Base-by-base conservation (phyloP, 2,329 filamentous ascomycete genomes). In the Fusarium staphyleae region DNA sequence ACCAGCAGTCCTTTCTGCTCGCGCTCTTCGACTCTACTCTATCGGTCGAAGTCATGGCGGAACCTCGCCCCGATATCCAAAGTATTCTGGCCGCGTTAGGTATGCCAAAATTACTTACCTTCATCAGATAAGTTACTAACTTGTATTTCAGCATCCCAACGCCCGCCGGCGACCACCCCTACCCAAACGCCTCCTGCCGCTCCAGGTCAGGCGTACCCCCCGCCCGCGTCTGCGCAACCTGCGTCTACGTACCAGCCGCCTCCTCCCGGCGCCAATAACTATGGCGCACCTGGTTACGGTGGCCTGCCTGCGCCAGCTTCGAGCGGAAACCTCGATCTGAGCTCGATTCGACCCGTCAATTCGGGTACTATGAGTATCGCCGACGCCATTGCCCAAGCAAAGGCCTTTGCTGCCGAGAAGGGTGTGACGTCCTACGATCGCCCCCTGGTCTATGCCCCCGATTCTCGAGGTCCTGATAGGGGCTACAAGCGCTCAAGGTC, bases 381-480 rank as follows among this genome's bases (percentile, higher is more conserved):
- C 52, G 91, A 96, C 72, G 89, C 91, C 41, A 87, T 96, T 66
- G 90, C 91, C 32, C 91, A 92, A 71, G 91, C 91, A 39, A 89
- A 90, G 71, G 89, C 87, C 34, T 90, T 90, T 72, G 90, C 91
- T 33, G 86, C 89, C 24, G 88, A 93, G 71, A 90, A 91, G 69
- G 90, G 90, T 55, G 78, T 91, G 28, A 76, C 81, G 30, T 79
- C 81, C 13, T 87, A 87, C 70, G 85, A 88, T 42, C 79, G 84
- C 44, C 80, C 81, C 33, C 73, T 75, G 48, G 75, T 75, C 45
- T 83, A 81, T 65, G 70, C 72, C 32, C 60, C 70, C 16, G 75
- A 77, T 15, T 49, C 69, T 3, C 66, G 75, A 52, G 67, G 57
- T 41, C 55, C 65, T 12, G 74, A 75, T 34, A 68, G 87, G 67